Conservation (phyloP, 1,139 yeast genomes). For the Blastobotrys capitulatus region DNA sequence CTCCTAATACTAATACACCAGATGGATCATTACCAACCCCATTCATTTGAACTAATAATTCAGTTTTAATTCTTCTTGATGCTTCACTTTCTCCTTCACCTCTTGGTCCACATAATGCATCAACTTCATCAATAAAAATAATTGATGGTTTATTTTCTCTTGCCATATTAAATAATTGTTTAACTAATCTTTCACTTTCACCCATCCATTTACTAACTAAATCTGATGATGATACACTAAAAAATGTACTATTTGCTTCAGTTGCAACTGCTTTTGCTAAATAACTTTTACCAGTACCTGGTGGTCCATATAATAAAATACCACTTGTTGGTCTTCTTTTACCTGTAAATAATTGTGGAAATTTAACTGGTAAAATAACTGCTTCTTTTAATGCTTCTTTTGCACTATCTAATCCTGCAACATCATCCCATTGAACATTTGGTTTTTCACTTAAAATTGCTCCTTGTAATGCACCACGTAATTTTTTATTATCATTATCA, state of each 20-base stretch:
- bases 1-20: constrained; percentile 94
- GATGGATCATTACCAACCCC: constrained; percentile 95
- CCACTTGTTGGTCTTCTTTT: constrained; percentile 93
- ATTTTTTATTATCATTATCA: constrained; percentile 78
- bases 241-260: constrained; percentile 94
- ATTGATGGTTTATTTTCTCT: constrained; percentile 92
- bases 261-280: constrained; percentile 98
- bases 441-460: constrained; percentile 92
- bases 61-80: constrained; percentile 91
- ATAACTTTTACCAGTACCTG: constrained; percentile 98
- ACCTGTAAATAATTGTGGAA: constrained; percentile 92
- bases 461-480: constrained; percentile 87
- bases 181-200: constrained; percentile 90
- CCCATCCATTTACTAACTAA: constrained; percentile 99
- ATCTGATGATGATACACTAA: constrained; percentile 91
- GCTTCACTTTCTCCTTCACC: constrained; percentile 99
- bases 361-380: constrained; percentile 88
- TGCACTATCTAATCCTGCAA: constrained; percentile 93
- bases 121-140: constrained; percentile 96
- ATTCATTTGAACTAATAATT: constrained; percentile 94
- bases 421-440: constrained; percentile 89
- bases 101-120: constrained; percentile 95
- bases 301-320: constrained; percentile 91
- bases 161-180: constrained; percentile 92
- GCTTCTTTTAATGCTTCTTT: constrained; percentile 97